phyloP scores from a whole-genome alignment of 441 rosid species.

The Gossypium trilobum region DNA sequence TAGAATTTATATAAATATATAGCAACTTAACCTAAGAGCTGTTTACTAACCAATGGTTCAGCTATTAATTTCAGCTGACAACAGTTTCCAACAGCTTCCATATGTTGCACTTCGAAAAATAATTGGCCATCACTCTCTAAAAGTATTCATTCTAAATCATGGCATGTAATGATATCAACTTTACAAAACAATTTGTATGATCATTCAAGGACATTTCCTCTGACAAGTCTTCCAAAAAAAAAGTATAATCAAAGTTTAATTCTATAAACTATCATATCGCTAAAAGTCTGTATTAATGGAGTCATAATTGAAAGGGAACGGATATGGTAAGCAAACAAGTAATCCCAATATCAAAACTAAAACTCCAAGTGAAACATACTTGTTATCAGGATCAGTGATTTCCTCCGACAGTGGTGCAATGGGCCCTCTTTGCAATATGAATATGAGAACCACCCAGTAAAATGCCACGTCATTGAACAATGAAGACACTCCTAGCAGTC shows the following conservation, averaged over 20 bases:
- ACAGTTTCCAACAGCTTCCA: neutral
- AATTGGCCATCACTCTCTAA: neutral
- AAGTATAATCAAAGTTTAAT: neutral
- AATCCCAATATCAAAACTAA: constrained; percentile 56
- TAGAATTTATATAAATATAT: no score
- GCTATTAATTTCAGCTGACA: neutral
- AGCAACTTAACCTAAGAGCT: neutral
- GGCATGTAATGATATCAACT: neutral
- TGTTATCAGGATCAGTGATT: constrained; percentile 55
- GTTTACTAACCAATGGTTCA: neutral
- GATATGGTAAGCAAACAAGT: constrained; percentile 78
- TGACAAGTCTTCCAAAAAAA: neutral
- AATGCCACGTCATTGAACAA: constrained; percentile 74
- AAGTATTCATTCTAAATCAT: neutral
- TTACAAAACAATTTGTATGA: neutral
- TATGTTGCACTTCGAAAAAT: neutral
- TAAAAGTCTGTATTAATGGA: constrained; percentile 31
- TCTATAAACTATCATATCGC: constrained; percentile 14
- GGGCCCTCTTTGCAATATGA: constrained; percentile 81
- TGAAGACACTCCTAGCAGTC: constrained; percentile 64
- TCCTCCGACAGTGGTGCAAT: constrained; percentile 76
- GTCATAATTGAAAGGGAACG: constrained; percentile 59
- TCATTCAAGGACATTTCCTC: neutral
- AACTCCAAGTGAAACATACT: constrained; percentile 49
- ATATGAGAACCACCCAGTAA: constrained; percentile 77